These are phyloP conservation scores for Rhizopogon vesiculosus DNA, from an alignment of 768 basidiomycete species.

Conservation along the genomic window DNA sequence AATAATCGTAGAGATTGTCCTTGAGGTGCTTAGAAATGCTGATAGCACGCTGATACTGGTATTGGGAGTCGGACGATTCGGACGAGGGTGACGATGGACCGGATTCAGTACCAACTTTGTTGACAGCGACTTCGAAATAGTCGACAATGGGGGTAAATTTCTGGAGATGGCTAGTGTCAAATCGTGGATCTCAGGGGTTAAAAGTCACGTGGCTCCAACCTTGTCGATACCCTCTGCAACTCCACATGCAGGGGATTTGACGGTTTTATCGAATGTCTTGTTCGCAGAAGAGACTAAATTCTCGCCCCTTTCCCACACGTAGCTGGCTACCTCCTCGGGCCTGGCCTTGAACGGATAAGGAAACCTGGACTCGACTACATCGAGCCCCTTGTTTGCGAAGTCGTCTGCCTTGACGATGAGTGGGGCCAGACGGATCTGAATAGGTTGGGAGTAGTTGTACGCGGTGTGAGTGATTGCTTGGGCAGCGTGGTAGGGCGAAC, in stretches of 20 bases:
- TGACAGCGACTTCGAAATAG: slow-evolving; percentile 58
- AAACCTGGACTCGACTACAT: slow-evolving; percentile 66
- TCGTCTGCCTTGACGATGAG: slow-evolving; percentile 59
- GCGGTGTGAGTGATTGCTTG: slow-evolving; percentile 56
- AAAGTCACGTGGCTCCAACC: slow-evolving; percentile 36
- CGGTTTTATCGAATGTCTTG: slow-evolving; percentile 62
- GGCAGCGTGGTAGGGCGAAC: slow-evolving; percentile 61
- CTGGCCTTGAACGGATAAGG: slow-evolving; percentile 74
- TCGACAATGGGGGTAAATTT: slow-evolving; percentile 73
- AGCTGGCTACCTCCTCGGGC: slow-evolving; percentile 64
- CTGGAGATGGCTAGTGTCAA: slow-evolving; percentile 26
- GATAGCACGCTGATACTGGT: slow-evolving; percentile 75
- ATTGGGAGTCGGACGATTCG: slow-evolving; percentile 51
- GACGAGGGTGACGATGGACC: slow-evolving; percentile 42
- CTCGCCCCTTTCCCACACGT: slow-evolving; percentile 54
- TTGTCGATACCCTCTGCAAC: slow-evolving; percentile 70
- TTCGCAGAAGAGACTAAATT: slow-evolving; percentile 48
- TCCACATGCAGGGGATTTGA: slow-evolving; percentile 57
- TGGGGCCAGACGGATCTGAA: slow-evolving; percentile 63
- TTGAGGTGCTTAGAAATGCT: slow-evolving; percentile 60
- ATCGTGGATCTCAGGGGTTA: slow-evolving; percentile 5
- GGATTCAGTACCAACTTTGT: slow-evolving; percentile 40
- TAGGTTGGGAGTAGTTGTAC: slow-evolving; percentile 58
- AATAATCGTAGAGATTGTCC: slow-evolving; percentile 60
- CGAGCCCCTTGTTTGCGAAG: slow-evolving; percentile 71